Percentiles rank a stretch among this genome's conserved stretches.
phyloP scores from a whole-genome alignment of 768 basidiomycete genomes.

The Grammothele lineata region DNA sequence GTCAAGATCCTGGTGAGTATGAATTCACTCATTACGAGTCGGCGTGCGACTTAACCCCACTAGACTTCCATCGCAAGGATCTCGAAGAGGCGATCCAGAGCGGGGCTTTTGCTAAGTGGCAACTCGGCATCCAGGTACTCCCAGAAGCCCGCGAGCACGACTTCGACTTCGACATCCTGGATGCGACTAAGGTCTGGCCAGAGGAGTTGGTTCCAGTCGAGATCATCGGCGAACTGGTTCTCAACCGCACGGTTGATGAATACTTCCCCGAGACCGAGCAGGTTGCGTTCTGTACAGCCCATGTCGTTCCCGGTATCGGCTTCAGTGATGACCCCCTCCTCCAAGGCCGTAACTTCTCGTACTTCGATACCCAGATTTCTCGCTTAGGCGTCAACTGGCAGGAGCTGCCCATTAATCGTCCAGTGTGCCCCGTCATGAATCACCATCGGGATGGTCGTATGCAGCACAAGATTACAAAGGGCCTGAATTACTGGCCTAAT shows the following conservation, averaged over 20 bases:
- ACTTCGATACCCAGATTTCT: constrained; percentile 81
- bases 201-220: constrained; percentile 76
- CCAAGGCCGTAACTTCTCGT: constrained; percentile 84
- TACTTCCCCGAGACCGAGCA: constrained; percentile 89
- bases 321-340: constrained; percentile 77
- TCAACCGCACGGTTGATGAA: constrained; percentile 62
- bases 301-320: constrained; percentile 58
- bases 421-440: constrained; percentile 71
- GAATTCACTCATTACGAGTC: background rate
- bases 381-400: constrained; percentile 81
- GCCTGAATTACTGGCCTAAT: constrained; percentile 84
- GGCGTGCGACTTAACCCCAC: background rate
- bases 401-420: constrained; percentile 79
- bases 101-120: constrained; percentile 73
- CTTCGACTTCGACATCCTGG: constrained; percentile 85
- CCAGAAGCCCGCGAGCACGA: constrained; percentile 69
- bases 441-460: constrained; percentile 59
- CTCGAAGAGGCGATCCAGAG: constrained; percentile 76
- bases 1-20: constrained; percentile 71
- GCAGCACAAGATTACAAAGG: constrained; percentile 55
- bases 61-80: constrained; percentile 85
- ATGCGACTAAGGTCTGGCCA: constrained; percentile 85
- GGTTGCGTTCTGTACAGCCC: constrained; percentile 78
- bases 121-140: constrained; percentile 71
- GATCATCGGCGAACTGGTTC: constrained; percentile 69